These are phyloP conservation scores for Picea sitchensis DNA, from an alignment of 75 land plant species.

Conservation along the genomic window DNA sequence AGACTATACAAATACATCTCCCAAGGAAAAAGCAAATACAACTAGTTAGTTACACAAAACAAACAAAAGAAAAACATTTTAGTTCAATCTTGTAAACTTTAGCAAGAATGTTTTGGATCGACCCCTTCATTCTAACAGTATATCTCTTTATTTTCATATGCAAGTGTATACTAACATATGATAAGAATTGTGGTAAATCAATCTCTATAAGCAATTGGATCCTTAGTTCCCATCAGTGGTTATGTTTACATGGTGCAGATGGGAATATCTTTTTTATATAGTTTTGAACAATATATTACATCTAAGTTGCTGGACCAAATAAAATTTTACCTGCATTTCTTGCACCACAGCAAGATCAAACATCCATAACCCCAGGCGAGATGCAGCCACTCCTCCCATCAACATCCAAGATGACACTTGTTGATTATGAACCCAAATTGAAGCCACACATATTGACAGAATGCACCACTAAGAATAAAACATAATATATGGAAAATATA, in stretches of 20 bases:
- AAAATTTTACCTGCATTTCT: conserved; percentile 78
- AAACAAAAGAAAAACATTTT: too few relatives aligned
- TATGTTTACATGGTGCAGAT: not conserved
- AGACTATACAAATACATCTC: too few relatives aligned
- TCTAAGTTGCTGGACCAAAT: not conserved
- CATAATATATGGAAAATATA: not conserved
- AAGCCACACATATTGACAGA: conserved; percentile 66
- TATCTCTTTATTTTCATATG: not conserved
- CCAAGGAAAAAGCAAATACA: too few relatives aligned
- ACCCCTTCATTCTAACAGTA: not conserved
- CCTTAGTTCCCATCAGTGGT: not conserved
- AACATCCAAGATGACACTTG: conserved; percentile 66
- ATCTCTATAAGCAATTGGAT: not conserved
- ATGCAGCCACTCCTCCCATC: conserved; percentile 85
- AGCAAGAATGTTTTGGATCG: too few relatives aligned
- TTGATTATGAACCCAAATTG: conserved; percentile 54
- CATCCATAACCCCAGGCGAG: conserved; percentile 96
- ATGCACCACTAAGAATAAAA: conserved; percentile 64
- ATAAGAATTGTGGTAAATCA: not conserved
- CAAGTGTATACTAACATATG: not conserved
- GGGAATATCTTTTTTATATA: not conserved
- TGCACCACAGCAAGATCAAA: conserved; percentile 93
- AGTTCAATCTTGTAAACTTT: too few relatives aligned
- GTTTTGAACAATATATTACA: not conserved
- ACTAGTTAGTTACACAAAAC: too few relatives aligned